Base-by-base conservation (phyloP, 768 basidiomycete genomes). In the Kwoniella botswanensis region DNA sequence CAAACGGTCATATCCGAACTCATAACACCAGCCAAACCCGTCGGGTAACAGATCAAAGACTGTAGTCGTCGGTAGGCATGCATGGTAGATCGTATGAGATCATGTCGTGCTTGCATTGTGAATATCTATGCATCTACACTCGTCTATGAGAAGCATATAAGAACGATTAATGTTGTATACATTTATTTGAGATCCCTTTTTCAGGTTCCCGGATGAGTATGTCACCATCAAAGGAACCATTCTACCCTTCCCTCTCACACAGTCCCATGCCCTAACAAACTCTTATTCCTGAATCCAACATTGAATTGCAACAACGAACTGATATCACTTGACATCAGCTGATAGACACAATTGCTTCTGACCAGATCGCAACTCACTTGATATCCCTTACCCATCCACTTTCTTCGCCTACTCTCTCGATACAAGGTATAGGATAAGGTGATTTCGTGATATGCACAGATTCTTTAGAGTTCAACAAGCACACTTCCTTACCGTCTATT, bases 371-470 rank as follows among this genome's bases (percentile, higher is more conserved):
- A 50, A 71, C 81, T 67, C 71, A 82, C 80, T 84, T 96, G 84
- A 97, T 97, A 79, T 97, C 94, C 66, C 92, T 87, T n/a, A 95
- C 93, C 94, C 94, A 97, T 76, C 94, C 93, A 79, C 93, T 92
- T 76, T 93, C 92, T 78, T 91, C 29, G 89, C 76, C 83, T 24
- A 72, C 67, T 42, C 79, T 62, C 63, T 76, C 94, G 80, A 97
- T 92, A 82, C 94, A 98, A 0, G 95, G 95, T 10, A 98, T 93
- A 12, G 94, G 93, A 81, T 89, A 93, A 22, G 89, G 90, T 0
- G 94, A 96, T 41, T 91, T 91, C 68, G 90, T 89, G 22, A 98
- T 91, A 5, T 89, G 88, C 41, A 97, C 91, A 6, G 90, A 91
- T 85, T 97, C 93, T 10, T 92, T 92, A 7, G 93, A 91, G 72